These are phyloP conservation scores for Vitis rupestris DNA, from an alignment of 164 flowering plant genomes.

Conservation along the genomic window DNA sequence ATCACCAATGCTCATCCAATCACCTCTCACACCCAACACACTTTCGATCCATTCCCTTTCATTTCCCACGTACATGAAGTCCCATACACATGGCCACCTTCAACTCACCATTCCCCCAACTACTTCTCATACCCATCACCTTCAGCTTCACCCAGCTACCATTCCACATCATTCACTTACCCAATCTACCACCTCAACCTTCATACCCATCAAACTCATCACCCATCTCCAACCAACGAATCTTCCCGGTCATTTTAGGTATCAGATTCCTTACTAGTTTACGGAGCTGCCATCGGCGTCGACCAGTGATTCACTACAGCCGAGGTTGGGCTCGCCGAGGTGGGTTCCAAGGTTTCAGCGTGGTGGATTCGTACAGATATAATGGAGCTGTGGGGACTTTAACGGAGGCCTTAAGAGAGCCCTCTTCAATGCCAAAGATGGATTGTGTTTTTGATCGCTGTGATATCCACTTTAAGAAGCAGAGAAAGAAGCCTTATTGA, in stretches of 20 bases:
- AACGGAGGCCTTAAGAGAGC: conserved; percentile 34
- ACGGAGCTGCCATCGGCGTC: neutral
- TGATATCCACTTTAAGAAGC: conserved; percentile 21
- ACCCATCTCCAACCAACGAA: neutral
- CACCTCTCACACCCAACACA: too few species aligned
- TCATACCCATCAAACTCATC: neutral
- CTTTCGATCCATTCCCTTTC: too few species aligned
- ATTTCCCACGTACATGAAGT: too few species aligned
- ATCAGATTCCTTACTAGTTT: neutral
- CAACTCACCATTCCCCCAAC: too few species aligned
- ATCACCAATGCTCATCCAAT: too few species aligned
- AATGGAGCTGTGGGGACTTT: conserved; percentile 5
- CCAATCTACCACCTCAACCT: too few species aligned
- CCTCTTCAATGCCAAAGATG: conserved; percentile 51
- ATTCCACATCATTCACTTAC: too few species aligned
- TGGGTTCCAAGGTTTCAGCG: conserved; percentile 5
- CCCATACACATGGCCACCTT: too few species aligned
- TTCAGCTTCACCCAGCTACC: too few species aligned
- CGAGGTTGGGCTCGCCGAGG: too few species aligned
- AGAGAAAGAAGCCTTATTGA: conserved; percentile 10
- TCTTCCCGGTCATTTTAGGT: neutral
- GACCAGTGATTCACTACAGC: conserved; percentile 8
- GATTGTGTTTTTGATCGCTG: conserved; percentile 10
- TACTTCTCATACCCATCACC: too few species aligned
- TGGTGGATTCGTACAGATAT: neutral